These are phyloP conservation scores for Sanghuangporus weigelae DNA, from an alignment of 1,284 basidiomycete genomes.

Conservation along the genomic window DNA sequence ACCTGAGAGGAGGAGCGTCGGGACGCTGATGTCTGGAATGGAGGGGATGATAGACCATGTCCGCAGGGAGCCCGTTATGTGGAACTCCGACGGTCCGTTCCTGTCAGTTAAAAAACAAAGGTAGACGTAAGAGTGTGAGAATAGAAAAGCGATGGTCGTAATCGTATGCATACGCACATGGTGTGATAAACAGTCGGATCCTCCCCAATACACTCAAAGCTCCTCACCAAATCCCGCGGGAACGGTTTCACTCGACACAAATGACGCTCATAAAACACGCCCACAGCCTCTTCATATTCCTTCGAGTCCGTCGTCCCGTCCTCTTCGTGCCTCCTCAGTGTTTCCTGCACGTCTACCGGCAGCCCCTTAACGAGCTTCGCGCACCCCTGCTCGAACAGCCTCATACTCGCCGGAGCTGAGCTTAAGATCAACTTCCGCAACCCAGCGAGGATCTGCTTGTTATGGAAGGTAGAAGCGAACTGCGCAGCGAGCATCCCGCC, in stretches of 20 bases:
- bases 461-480: slow-evolving; percentile 26
- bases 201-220: slow-evolving; percentile 29
- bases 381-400: slow-evolving; percentile 33
- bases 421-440: slow-evolving; percentile 37
- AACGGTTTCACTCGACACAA: slow-evolving; percentile 41
- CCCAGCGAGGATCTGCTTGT: slow-evolving; percentile 25
- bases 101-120: no score
- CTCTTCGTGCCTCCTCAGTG: slow-evolving; percentile 41
- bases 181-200: slow-evolving; percentile 47
- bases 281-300: slow-evolving; percentile 42
- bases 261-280: slow-evolving; percentile 38
- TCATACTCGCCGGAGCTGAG: slow-evolving; percentile 35
- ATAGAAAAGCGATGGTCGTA: no score
- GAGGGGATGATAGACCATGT: slow-evolving; percentile 42
- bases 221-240: slow-evolving; percentile 31
- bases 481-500: slow-evolving; percentile 42
- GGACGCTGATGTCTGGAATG: slow-evolving; percentile 38
- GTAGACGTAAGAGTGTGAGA: no score
- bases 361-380: slow-evolving; percentile 31
- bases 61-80: slow-evolving; percentile 42
- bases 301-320: slow-evolving; percentile 39
- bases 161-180: no score
- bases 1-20: slow-evolving; percentile 50
- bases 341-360: slow-evolving; percentile 38
- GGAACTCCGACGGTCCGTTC: slow-evolving; percentile 49